Percentiles rank a stretch among this genome's conserved stretches.
These are phyloP conservation scores for Epichloe glyceriae DNA, from an alignment of 2,329 filamentous ascomycete species.

Conservation along the genomic window DNA sequence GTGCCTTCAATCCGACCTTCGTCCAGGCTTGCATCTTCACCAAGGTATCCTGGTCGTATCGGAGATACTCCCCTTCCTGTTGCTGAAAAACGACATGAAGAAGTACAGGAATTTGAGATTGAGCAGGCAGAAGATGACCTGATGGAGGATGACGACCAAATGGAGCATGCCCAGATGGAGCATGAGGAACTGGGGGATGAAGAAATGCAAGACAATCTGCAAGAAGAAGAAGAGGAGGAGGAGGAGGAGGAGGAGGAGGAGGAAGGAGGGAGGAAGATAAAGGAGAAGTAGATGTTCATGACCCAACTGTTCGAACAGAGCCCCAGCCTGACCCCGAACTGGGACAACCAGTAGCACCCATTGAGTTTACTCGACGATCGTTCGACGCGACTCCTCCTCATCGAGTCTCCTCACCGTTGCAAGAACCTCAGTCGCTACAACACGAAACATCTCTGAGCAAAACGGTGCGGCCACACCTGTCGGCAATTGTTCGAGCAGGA, in stretches of 20 bases:
- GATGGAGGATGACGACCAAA: neutral
- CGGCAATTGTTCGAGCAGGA: conserved; percentile 45
- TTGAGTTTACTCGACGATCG: conserved; percentile 12
- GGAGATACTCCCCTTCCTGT: neutral
- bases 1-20: neutral
- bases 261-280: neutral
- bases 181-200: conserved; percentile 7
- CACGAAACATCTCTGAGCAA: conserved; percentile 18
- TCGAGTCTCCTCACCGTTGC: conserved; percentile 26
- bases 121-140: neutral
- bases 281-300: neutral
- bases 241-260: neutral
- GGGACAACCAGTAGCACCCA: conserved; percentile 2
- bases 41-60: conserved; percentile 1
- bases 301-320: neutral
- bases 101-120: neutral
- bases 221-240: neutral
- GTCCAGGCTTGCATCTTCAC: neutral
- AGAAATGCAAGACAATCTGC: neutral
- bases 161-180: neutral
- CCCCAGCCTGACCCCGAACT: neutral
- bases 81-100: neutral
- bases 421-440: conserved; percentile 19
- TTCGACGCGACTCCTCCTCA: conserved; percentile 19
- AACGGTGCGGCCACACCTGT: conserved; percentile 32